Percentiles rank a stretch among this genome's conserved stretches.
phyloP scores from a whole-genome alignment of 495 filamentous ascomycete species.

The Daldinia grandis region DNA sequence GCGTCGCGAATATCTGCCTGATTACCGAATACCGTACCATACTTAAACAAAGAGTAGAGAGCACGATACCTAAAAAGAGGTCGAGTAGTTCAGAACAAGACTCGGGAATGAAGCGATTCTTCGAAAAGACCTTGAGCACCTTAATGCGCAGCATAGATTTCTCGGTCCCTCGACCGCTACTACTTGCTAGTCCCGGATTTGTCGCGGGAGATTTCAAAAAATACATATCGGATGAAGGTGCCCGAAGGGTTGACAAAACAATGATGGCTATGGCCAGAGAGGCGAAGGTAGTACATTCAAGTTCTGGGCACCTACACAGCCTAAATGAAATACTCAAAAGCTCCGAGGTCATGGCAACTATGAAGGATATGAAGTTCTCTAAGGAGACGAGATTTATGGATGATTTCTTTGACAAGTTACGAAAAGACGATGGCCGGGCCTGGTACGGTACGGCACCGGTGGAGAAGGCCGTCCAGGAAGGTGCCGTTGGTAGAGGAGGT shows the following conservation, averaged over 20 bases:
- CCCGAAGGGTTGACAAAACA: constrained; percentile 68
- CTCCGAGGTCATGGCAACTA: constrained; percentile 73
- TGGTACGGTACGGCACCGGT: constrained; percentile 93
- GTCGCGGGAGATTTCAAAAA: constrained; percentile 80
- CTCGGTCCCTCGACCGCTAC: constrained; percentile 70
- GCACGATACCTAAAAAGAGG: constrained; percentile 81
- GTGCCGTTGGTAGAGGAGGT: constrained; percentile 86
- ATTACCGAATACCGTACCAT: constrained; percentile 92
- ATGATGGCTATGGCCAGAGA: constrained; percentile 68
- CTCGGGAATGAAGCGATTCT: constrained; percentile 83
- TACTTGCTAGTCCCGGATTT: constrained; percentile 91
- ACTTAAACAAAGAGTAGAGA: constrained; percentile 86
- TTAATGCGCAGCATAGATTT: constrained; percentile 83
- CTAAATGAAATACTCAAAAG: constrained; percentile 86
- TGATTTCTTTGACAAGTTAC: constrained; percentile 77
- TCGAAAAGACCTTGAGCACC: constrained; percentile 76
- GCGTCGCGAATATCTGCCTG: constrained; percentile 89
- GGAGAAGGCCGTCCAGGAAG: constrained; percentile 83
- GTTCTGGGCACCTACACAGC: constrained; percentile 83
- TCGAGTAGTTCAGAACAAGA: constrained; percentile 69
- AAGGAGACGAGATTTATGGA: constrained; percentile 88
- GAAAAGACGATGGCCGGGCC: constrained; percentile 86
- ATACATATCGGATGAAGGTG: constrained; percentile 78
- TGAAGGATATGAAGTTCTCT: constrained; percentile 86
- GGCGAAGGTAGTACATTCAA: constrained; percentile 80